Percentiles rank a stretch among this genome's conserved stretches.
Evolutionary conservation across 257 asterid genomes (phyloP).

Genomic region (Henckelia pumila): DNA sequence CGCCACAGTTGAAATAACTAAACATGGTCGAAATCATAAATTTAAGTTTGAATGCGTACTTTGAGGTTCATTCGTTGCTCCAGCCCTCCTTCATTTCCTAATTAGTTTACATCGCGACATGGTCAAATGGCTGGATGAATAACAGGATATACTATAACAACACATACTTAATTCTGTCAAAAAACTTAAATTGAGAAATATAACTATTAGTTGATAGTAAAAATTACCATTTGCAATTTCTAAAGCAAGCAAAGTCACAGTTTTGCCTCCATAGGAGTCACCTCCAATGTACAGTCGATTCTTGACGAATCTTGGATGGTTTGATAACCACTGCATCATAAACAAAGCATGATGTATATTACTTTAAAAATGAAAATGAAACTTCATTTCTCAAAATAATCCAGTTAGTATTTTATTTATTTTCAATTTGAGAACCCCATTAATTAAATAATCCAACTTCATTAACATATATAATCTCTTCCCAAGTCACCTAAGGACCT

Average conservation of each 20-base stretch:
- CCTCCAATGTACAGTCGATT: constrained; percentile 36
- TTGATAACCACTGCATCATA: constrained; percentile 34
- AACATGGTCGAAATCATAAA: not conserved
- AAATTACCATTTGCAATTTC: constrained; percentile 22
- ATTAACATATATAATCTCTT: no score
- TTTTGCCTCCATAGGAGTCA: constrained; percentile 32
- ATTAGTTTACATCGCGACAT: no score
- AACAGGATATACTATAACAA: no score
- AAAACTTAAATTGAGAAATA: not conserved
- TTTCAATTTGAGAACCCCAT: no score
- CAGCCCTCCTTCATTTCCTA: not conserved
- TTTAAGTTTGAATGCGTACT: not conserved
- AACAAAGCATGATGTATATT: no score
- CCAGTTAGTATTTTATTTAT: no score
- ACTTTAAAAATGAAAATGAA: no score
- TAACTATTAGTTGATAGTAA: not conserved
- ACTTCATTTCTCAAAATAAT: no score
- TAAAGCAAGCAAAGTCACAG: constrained; percentile 25
- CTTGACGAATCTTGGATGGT: constrained; percentile 30
- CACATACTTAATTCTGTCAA: not conserved
- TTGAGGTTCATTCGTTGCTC: not conserved
- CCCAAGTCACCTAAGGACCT: no score
- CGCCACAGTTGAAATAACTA: not conserved
- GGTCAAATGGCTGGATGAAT: no score
- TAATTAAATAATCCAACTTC: no score